phyloP scores from a whole-genome alignment of 345 rosid species.

The Nephelium lappaceum region DNA sequence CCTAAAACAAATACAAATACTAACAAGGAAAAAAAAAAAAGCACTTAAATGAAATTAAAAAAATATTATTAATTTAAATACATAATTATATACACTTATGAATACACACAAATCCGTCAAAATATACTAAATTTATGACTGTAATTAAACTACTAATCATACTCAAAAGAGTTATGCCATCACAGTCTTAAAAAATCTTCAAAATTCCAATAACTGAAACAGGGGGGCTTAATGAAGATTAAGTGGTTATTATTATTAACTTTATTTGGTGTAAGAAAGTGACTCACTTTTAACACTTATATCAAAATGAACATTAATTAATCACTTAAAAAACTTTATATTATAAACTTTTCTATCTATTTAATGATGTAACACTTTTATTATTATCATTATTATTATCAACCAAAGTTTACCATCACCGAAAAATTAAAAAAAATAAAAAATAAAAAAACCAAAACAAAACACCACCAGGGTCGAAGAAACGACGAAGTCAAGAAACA shows the following conservation, averaged over 20 bases:
- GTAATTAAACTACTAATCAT: no score
- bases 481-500: constrained; percentile 42
- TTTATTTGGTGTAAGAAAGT: constrained; percentile 14
- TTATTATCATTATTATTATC: constrained; percentile 19
- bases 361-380: constrained; percentile 19
- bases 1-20: neutral
- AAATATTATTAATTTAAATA: no score
- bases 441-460: neutral
- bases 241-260: neutral
- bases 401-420: neutral
- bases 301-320: neutral
- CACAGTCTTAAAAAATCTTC: constrained; percentile 6
- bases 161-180: neutral
- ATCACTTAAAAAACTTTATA: neutral
- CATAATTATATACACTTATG: no score
- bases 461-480: neutral
- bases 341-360: neutral
- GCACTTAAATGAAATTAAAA: neutral
- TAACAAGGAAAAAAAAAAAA: no score
- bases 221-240: constrained; percentile 2
- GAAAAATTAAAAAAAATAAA: neutral
- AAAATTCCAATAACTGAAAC: neutral
- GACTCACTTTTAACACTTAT: neutral
- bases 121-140: no score
- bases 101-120: no score